Evolutionary conservation across 2,329 filamentous ascomycete genomes (phyloP).

Genomic region (Hypocreales sp.): DNA sequence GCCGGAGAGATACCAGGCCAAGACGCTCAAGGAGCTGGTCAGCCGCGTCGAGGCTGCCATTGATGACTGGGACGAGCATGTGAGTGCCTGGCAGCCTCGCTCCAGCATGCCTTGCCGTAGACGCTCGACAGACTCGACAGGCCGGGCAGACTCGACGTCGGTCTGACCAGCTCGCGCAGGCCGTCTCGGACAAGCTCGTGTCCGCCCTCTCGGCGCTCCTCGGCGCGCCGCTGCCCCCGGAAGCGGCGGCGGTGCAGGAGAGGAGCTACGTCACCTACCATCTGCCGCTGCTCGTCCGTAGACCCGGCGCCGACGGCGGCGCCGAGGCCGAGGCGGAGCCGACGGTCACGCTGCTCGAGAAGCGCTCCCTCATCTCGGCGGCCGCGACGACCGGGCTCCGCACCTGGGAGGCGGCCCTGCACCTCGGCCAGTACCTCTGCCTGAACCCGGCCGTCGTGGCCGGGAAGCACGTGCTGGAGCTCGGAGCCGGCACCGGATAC

Average conservation of each 20-base stretch:
- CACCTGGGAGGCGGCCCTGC: constrained; percentile 69
- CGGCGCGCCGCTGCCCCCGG: constrained; percentile 44
- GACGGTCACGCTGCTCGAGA: constrained; percentile 50
- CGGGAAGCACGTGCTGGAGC: constrained; percentile 48
- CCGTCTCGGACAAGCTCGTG: constrained; percentile 71
- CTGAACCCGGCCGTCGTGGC: constrained; percentile 26
- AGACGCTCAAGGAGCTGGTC: constrained; percentile 59
- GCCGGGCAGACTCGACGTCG: too few species aligned
- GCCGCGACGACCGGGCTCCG: constrained; percentile 60
- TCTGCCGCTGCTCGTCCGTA: constrained; percentile 17
- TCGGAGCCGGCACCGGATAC: constrained; percentile 65
- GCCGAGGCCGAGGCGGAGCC: constrained; percentile 1
- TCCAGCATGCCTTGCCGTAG: too few species aligned
- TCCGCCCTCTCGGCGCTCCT: constrained; percentile 50
- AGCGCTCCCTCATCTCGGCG: constrained; percentile 51
- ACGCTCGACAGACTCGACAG: too few species aligned
- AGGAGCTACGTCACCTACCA: constrained; percentile 64
- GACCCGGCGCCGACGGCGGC: constrained; percentile 7
- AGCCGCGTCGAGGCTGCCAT: constrained; percentile 58
- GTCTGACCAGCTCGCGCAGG: constrained; percentile 37
- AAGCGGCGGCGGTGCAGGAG: constrained; percentile 50
- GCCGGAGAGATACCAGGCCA: constrained; percentile 52
- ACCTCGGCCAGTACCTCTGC: constrained; percentile 55
- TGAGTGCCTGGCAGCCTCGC: constrained; percentile 35
- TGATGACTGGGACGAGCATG: constrained; percentile 72